Base-by-base conservation (phyloP, 371 early-diverging fungal genomes). In the Apophysomyces elegans region DNA sequence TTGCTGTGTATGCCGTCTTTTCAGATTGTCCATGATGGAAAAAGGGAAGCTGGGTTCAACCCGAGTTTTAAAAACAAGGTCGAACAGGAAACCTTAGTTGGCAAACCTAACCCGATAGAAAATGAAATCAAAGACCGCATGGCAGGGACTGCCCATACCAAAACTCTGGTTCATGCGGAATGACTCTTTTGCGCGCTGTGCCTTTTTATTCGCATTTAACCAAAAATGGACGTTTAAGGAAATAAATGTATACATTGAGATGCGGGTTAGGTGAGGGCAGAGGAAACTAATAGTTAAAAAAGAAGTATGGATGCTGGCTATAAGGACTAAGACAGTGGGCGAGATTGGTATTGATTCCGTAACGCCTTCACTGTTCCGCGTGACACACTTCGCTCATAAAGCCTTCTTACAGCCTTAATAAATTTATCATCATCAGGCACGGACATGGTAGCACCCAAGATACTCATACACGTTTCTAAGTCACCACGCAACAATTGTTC, bases 381-480 rank as follows among this genome's bases (percentile, higher is more conserved):
- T 21, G 16, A 26, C 11, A 7, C 8, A 37, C 37, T 60, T 59
- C 65, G 68, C 45, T 79, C 83, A 58, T 64, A 78, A 38, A 85
- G 57, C 41, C 73, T 80, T 37, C 67, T 67, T 8, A 86, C 79
- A 43, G 68, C 66, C 45, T 72, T 77, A 36, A 87, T 69, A 44
- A 84, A 73, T 16, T 67, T 65, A 39, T 87, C 79, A 44, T 87
- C 87, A 56, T 87, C 79, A 7, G 81, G 73, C 18, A 86, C 81
- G 21, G 76, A 68, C 82, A 87, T 76, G 12, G 78, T 80, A 12
- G 84, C 78, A 18, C 84, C 79, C 14, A 87, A 62, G 56, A 78
- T 67, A 56, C 76, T 71, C 82, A 87, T 84, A 35, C 81, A 80
- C n/a, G 50, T 65, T 64, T 87, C 88, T 57, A 87, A 69, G 60